A percentile compares a stretch with the other conserved stretches of the same genome.
Conservation (phyloP, 768 basidiomycete genomes). For the Calocera viscosa region DNA sequence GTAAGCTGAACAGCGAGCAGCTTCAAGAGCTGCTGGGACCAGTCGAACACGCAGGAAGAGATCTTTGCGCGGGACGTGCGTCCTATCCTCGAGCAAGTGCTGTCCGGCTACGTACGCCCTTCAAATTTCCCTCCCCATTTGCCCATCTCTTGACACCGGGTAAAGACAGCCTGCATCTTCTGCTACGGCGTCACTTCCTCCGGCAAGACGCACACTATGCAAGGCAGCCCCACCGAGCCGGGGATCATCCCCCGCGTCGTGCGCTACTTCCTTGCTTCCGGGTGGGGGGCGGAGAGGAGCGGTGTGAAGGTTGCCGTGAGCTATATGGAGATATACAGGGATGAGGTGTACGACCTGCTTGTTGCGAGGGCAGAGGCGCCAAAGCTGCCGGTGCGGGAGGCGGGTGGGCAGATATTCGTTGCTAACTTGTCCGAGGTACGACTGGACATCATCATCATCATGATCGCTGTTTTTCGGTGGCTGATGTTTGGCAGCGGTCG, state of each 20-base stretch:
- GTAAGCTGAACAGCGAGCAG: conserved; percentile 36
- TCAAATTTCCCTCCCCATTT: neutral
- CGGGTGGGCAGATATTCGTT: conserved; percentile 39
- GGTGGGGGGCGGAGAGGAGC: neutral
- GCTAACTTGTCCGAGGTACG: conserved; percentile 34
- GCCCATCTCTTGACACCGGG: neutral
- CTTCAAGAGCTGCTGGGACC: conserved; percentile 65
- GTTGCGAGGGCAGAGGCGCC: conserved; percentile 31
- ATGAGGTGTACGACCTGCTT: conserved; percentile 79
- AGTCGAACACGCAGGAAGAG: conserved; percentile 55
- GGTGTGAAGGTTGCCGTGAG: neutral
- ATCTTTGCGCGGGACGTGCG: conserved; percentile 65
- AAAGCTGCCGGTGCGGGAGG: conserved; percentile 44
- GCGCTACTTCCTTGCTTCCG: neutral
- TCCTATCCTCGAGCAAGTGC: conserved; percentile 67
- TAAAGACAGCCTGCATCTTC: conserved; percentile 71
- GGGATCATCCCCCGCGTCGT: conserved; percentile 78
- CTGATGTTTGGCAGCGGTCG: conserved; percentile 12
- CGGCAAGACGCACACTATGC: conserved; percentile 90
- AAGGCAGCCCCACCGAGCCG: conserved; percentile 58
- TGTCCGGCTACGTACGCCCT: conserved; percentile 53
- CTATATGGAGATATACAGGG: conserved; percentile 47
- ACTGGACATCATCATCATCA: too few species aligned
- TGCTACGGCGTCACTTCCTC: conserved; percentile 86
- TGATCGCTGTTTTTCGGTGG: too few species aligned